Evolutionary conservation across 1,139 yeast genomes (phyloP).

Genomic region (Saccharomyces hybrid): DNA sequence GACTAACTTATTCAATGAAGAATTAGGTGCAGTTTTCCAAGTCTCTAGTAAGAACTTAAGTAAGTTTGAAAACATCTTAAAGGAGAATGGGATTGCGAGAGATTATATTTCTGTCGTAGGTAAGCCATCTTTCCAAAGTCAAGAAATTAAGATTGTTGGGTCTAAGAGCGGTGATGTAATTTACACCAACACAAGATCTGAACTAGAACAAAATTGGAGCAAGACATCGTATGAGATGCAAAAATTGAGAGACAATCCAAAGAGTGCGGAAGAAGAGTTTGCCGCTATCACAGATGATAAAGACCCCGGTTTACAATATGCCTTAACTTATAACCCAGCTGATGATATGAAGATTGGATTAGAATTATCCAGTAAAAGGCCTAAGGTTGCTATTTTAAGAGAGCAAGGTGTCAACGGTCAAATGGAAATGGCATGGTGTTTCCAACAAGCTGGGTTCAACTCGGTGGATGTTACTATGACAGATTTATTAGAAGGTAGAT

Average conservation of each 20-base stretch:
- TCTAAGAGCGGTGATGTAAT: constrained; percentile 38
- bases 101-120: constrained; percentile 58
- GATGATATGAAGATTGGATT: constrained; percentile 36
- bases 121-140: constrained; percentile 44
- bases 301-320: constrained; percentile 86
- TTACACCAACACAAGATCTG: constrained; percentile 49
- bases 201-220: constrained; percentile 79
- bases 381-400: constrained; percentile 91
- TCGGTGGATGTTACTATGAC: constrained; percentile 95
- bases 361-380: constrained; percentile 40
- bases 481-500: constrained; percentile 70
- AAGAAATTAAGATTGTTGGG: constrained; percentile 44
- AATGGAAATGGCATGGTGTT: constrained; percentile 97
- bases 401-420: constrained; percentile 99
- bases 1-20: constrained; percentile 77
- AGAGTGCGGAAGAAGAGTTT: constrained; percentile 80
- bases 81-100: constrained; percentile 49
- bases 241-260: constrained; percentile 89
- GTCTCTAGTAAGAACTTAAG: constrained; percentile 47
- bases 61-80: constrained; percentile 48
- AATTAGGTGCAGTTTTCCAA: constrained; percentile 95
- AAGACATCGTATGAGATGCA: constrained; percentile 87
- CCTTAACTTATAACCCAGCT: constrained; percentile 57
- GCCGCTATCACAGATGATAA: constrained; percentile 63
- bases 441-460: constrained; percentile 90